Evolutionary conservation across 495 filamentous ascomycete genomes (phyloP), one percentile per base, ranked within the genome.

Genomic region (Hypoxylon fragiforme): DNA sequence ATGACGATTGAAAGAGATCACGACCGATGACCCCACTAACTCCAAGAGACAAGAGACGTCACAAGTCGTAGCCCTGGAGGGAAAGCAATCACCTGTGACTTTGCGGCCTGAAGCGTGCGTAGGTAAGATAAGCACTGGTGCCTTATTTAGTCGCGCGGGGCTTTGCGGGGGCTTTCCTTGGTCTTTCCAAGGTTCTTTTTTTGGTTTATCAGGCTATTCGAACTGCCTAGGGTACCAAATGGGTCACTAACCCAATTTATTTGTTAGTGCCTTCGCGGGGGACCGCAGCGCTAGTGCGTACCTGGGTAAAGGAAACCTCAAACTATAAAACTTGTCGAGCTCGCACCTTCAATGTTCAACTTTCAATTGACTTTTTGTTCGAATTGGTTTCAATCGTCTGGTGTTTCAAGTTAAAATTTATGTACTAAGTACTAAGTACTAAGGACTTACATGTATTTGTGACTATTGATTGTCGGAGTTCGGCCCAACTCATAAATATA

Each of bases 91-190:
- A 55, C 57, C 50, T 55, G 46, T 45, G 21, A 37, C 35, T n/a
- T n/a, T 34, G 32, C 22, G 39, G 32, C 19, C 38, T 42, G 11
- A 32, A 44, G 41, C 21, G 35, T 20, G n/a, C n/a, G n/a, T n/a
- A 30, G 45, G 37, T 43, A 59, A 49, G 50, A 50, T 53, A 59
- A 49, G 56, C 39, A 35, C 52, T 54, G 56, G 40, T 60, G 57
- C 50, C 57, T 60, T 60, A 60, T 54, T 60, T 52, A 45, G 50
- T 44, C 26, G 55, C 50, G 57, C 50, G 50, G 57, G 50, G 57
- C 45, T 50, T 50, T 39, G 36, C 35, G 46, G 40, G 41, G 16
- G 46, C 38, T 41, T 37, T 32, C 24, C 28, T 28, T 28, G 26
- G 26, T 24, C 13, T 15, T 44, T 8, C 0, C 24, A 44, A 7